A percentile compares a stretch with the other conserved stretches of the same genome.
Conservation (phyloP, 176 grass and related monocot species). For the Canna indica region DNA sequence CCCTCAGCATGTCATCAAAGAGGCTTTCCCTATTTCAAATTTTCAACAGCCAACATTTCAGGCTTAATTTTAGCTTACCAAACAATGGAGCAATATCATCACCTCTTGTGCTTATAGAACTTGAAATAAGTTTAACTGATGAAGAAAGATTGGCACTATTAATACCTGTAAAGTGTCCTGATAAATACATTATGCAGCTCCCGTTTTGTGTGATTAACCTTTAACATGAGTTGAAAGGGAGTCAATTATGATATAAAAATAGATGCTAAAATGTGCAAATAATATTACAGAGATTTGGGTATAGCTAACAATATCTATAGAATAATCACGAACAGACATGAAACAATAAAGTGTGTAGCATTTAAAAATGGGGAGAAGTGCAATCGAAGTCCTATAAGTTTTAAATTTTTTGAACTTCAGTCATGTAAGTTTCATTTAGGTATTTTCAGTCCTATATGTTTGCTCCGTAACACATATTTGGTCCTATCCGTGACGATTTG, state of each 20-base stretch:
- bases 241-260: neutral
- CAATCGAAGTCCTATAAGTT: no score
- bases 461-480: no score
- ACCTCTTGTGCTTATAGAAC: neutral
- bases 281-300: neutral
- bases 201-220: slow-evolving; percentile 98
- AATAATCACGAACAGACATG: no score
- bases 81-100: neutral
- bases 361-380: no score
- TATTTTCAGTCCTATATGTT: no score
- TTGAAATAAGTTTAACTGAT: neutral
- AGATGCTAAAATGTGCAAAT: no score
- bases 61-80: neutral
- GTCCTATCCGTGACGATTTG: no score
- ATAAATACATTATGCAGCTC: slow-evolving; percentile 94
- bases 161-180: slow-evolving; percentile 72
- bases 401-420: no score
- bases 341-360: no score
- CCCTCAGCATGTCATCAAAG: slow-evolving; percentile 78
- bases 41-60: neutral
- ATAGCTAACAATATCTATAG: no score
- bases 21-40: slow-evolving; percentile 47
- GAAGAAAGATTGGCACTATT: slow-evolving; percentile 5
- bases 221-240: neutral
- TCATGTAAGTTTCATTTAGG: no score